Evolutionary conservation across 805 yeast genomes (phyloP).

Genomic region (Starmera amethionina): DNA sequence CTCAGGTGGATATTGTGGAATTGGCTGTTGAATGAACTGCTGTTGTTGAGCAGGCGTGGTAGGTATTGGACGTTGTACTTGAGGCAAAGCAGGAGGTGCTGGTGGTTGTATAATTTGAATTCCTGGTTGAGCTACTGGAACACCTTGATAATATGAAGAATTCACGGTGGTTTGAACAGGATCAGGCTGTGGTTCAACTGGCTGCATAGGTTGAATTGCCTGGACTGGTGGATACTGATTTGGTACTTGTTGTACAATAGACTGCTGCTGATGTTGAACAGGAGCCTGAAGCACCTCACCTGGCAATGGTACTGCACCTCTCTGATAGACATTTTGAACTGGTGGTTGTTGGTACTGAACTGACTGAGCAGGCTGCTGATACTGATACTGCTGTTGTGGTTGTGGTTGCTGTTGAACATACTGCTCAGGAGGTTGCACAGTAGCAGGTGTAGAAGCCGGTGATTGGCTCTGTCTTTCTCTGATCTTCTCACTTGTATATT

Average conservation of each 20-base stretch:
- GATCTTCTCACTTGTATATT: slow-evolving; percentile 17
- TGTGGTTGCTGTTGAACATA: slow-evolving; percentile 1
- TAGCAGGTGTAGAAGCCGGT: background rate
- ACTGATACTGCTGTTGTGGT: background rate
- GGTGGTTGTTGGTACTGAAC: slow-evolving; percentile 6
- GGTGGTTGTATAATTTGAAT: slow-evolving; percentile 1
- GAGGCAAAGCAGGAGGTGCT: slow-evolving; percentile 7
- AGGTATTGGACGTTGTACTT: slow-evolving; percentile 1
- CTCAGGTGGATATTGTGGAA: slow-evolving; percentile 11
- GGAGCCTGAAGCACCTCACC: slow-evolving; percentile 3
- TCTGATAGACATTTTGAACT: slow-evolving; percentile 9
- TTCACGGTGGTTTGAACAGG: no score
- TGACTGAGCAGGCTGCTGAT: slow-evolving; percentile 4
- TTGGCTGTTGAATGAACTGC: background rate
- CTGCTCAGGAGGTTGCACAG: background rate
- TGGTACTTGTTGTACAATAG: slow-evolving; percentile 5
- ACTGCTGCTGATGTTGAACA: slow-evolving; percentile 1
- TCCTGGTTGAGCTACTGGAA: no score
- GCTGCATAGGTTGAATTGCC: background rate
- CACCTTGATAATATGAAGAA: no score
- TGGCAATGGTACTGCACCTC: slow-evolving; percentile 6
- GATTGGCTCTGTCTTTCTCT: background rate
- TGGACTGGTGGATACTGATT: background rate
- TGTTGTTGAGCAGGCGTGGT: background rate
- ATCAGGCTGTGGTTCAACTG: background rate